These are phyloP conservation scores for Dryas integrifolia DNA, from an alignment of 331 rosid genomes.

Conservation along the genomic window DNA sequence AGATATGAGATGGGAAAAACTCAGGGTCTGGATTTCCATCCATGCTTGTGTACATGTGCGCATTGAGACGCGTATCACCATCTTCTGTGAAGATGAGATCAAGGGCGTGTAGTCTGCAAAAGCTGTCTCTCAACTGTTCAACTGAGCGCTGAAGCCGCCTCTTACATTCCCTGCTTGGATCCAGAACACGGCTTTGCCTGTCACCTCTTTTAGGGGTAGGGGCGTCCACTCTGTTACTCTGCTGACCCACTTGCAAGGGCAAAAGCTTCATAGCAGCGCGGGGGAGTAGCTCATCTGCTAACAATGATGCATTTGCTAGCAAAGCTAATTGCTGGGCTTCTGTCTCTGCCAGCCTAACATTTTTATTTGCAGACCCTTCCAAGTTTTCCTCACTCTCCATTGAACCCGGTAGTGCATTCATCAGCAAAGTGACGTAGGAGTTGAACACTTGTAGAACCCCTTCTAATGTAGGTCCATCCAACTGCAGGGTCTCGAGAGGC, in stretches of 20 bases:
- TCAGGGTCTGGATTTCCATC: conserved; percentile 59
- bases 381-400: conserved; percentile 57
- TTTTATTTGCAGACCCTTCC: conserved; percentile 56
- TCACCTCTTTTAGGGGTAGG: conserved; percentile 48
- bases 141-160: conserved; percentile 68
- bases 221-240: conserved; percentile 35
- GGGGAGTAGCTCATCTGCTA: conserved; percentile 80
- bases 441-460: conserved; percentile 61
- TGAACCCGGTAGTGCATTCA: conserved; percentile 77
- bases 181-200: conserved; percentile 51
- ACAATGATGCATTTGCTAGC: conserved; percentile 67
- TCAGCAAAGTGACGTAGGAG: conserved; percentile 60
- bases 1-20: conserved; percentile 84
- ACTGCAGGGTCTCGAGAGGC: conserved; percentile 67
- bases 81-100: conserved; percentile 89
- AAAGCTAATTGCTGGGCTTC: conserved; percentile 79
- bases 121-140: conserved; percentile 73
- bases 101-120: conserved; percentile 84
- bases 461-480: conserved; percentile 65
- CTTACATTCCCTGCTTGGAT: conserved; percentile 74
- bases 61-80: conserved; percentile 57
- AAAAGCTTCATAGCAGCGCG: conserved; percentile 75
- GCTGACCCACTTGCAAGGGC: conserved; percentile 28
- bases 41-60: conserved; percentile 55
- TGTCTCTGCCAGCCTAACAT: conserved; percentile 71